Base-by-base conservation (phyloP, 768 basidiomycete genomes). In the Lentinula sp. region DNA sequence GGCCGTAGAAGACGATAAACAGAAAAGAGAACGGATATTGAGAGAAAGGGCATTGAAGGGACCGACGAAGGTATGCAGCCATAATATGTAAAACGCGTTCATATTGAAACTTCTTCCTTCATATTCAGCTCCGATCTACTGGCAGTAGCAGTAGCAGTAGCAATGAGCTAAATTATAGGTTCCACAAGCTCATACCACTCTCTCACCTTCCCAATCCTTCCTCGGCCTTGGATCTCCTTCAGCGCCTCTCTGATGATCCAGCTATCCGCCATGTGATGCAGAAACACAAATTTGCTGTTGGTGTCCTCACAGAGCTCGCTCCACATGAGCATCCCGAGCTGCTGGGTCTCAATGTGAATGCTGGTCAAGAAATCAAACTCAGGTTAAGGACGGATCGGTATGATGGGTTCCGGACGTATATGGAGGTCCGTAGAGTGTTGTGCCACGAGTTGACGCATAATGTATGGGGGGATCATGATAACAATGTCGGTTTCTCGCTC, bases 391-490 rank as follows among this genome's bases (percentile, higher is more conserved):
- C 89, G 18, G 79, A 91, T 66, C 73, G 70, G 4, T 90, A 89
- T 65, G 88, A 89, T 62, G 90, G 89, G 9, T 89, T 91, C 66
- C 76, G 87, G 55, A 66, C 77, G 8, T 93, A 91, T 65, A 74
- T 70, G 15, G 85, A 89, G 1, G 76, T 87, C 23, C 76, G 89
- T 54, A 76, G 80, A 15, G 87, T 90, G 42, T 75, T 91, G 3
- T 91, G 88, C 65, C 90, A 93, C 68, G 90, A 91, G 67, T 73
- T 91, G 40, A 75, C 89, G 21, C 89, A 92, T 69, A 91, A 90
- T 65, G 80, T 88, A 0, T 88, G 84, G 82, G 75, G 82, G 3
- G 83, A 85, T 63, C 89, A 92, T 65, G 85, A 88, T 66, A 78
- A 90, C 55, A 83, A 89, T 63, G 90, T 89, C 63, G 68, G 87